Evolutionary conservation across 176 grass and related monocot species (phyloP), one percentile per base, ranked within the genome.

Genomic region (Juncus inflexus): DNA sequence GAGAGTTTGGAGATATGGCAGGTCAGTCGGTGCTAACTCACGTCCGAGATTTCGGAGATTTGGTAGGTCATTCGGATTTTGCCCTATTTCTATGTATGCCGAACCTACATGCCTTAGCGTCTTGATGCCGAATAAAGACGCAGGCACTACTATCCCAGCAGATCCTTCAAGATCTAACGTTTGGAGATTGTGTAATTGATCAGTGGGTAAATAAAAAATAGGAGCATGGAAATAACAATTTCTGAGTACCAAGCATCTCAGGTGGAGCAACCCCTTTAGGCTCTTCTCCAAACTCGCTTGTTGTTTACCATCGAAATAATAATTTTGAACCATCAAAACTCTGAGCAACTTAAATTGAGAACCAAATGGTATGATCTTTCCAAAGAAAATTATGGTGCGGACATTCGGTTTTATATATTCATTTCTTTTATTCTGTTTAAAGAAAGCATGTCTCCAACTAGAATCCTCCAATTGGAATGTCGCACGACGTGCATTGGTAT

Each of bases 51-150:
- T 9, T 47, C 5, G 7, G 2, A 6, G 19, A 10, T 43, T 16
- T 7, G 10, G 2, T 28, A 14, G 10, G 9, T 39, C 60, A 39
- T n/a, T 5, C 35, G 12, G 5, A 41, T 12, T 8, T 38, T 2
- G 4, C 12, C 12, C 6, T 13, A 62, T 45, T 4, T 45, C n/a
- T n/a, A n/a, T n/a, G n/a, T n/a, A n/a, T 45, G 7, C 5, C 7
- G 42, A 35, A 62, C 6, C 12, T 40, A 62, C 60, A 62, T 62
- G 60, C 36, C 60, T 62, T 9, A 62, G 36, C 3, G 60, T 62
- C 12, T 41, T 62, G 11, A 62, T 62, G 12, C 39, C 10, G 12
- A 35, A 62, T 40, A 62, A 45, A 45, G 42, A 45, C 7, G 7
- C 3, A 45, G 42, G 42, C 42, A 45, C 42, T 62, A 11, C 35